Percentiles rank a stretch among this genome's conserved stretches.
phyloP scores from a whole-genome alignment of 345 rosid species.

The Clarkia xantiana region DNA sequence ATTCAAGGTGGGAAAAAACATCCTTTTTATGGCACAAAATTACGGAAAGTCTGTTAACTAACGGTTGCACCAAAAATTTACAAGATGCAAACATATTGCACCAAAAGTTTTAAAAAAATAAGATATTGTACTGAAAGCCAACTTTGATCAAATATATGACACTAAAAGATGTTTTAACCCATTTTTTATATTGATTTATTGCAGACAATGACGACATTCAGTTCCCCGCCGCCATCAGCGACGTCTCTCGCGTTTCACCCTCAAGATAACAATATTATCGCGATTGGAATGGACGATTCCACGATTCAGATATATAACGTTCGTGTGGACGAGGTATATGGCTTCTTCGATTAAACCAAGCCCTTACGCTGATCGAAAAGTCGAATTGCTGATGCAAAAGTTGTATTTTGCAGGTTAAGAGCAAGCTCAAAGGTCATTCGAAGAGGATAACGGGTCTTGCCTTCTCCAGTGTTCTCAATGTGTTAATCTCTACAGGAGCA shows the following conservation, averaged over 20 bases:
- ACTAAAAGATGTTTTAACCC: background rate
- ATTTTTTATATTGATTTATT: background rate
- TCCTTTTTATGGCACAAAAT: background rate
- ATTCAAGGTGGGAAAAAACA: conserved; percentile 39
- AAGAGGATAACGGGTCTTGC: conserved; percentile 69
- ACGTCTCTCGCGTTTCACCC: conserved; percentile 88
- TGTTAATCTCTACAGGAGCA: conserved; percentile 71
- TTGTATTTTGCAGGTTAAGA: conserved; percentile 36
- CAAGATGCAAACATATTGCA: too few relatives aligned
- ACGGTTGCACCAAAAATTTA: too few relatives aligned
- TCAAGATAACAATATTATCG: conserved; percentile 75
- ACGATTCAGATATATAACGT: conserved; percentile 72
- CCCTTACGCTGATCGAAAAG: background rate
- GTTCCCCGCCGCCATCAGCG: conserved; percentile 75
- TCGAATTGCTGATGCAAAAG: conserved; percentile 2
- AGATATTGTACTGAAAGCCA: too few relatives aligned
- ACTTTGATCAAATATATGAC: too few relatives aligned
- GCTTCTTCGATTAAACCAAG: background rate
- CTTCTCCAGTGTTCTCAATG: conserved; percentile 43
- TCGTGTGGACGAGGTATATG: conserved; percentile 59
- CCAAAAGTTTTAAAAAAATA: too few relatives aligned
- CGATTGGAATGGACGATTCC: conserved; percentile 91
- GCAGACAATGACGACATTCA: conserved; percentile 87
- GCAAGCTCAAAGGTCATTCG: conserved; percentile 63
- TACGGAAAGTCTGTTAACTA: too few relatives aligned